phyloP scores from a whole-genome alignment of 768 basidiomycete species.

The Xerocomellus amylosporus region DNA sequence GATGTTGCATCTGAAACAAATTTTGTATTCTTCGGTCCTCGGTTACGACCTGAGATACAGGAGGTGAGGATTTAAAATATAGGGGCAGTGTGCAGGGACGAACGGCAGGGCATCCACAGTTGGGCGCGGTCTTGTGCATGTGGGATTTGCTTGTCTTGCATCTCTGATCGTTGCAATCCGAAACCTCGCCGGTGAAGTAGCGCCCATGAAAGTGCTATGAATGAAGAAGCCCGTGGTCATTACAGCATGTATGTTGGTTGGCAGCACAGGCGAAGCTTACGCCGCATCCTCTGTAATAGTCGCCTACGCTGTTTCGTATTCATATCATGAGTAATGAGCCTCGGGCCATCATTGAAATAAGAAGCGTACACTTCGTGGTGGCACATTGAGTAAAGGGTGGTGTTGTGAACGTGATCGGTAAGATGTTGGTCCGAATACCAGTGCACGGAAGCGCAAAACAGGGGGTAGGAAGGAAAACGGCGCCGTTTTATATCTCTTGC shows the following conservation, averaged over 20 bases:
- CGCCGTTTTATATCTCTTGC: slow-evolving; percentile 10
- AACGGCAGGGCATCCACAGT: slow-evolving; percentile 33
- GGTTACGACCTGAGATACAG: slow-evolving; percentile 29
- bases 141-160: slow-evolving; percentile 37
- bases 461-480: not conserved
- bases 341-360: not conserved
- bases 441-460: not conserved
- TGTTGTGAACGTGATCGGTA: not conserved
- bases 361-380: slow-evolving; percentile 36
- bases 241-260: not conserved
- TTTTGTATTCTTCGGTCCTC: slow-evolving; percentile 38
- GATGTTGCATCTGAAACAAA: slow-evolving; percentile 33
- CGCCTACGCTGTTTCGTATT: slow-evolving; percentile 29
- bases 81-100: slow-evolving; percentile 14
- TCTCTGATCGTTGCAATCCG: slow-evolving; percentile 29
- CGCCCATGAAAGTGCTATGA: slow-evolving; percentile 38
- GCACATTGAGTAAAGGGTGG: slow-evolving; percentile 26
- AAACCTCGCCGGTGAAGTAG: slow-evolving; percentile 34
- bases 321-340: slow-evolving; percentile 1
- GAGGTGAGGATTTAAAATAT: slow-evolving; percentile 1
- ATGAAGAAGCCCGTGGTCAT: not conserved
- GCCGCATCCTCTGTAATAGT: slow-evolving; percentile 38
- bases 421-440: not conserved
- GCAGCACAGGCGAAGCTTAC: slow-evolving; percentile 18
- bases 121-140: slow-evolving; percentile 35